Base-by-base conservation (phyloP, 2,329 filamentous ascomycete species). In the Rhytidhysteron rufulum region DNA sequence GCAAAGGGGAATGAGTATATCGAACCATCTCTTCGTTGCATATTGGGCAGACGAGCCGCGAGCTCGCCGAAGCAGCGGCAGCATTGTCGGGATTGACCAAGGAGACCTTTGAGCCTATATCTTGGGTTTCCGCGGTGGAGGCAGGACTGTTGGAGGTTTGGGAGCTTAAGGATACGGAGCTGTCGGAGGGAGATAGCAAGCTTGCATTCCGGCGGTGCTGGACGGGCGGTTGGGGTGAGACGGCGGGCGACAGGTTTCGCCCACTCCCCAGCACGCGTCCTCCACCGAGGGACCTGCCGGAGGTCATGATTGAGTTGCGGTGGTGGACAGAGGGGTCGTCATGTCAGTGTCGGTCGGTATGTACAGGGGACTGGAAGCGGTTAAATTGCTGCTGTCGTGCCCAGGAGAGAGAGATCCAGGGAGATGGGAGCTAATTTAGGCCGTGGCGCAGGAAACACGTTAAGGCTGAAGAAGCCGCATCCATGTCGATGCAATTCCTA, bases 1-100 rank as follows among this genome's bases (percentile, higher is more conserved):
- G 51, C 15, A 4, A 33, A 15, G 13, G 30, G 15, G 17, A 21
- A 13, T 21, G 24, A 43, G 13, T 29, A 15, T 22, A 22, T 8
- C 34, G 18, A 71, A 93, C 89, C 93, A 98, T 98, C 67, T 96
- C 90, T 69, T 97, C 94, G 54, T 83, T 89, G 68, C 93, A 98
- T 61, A 98, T 98, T n/a, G 93, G 93, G 65, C 93, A 98, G 40
- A 91, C 81, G 43, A 98, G 80, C 64, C 79, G 79, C 49, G 79
- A 79, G 51, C 77, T 79, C 40, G 80, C 70, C 38, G 80, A 76
- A 35, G 70, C 74, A 48, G 76, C 75, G 45, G 72, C 75, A 38
- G 76, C 71, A 54, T 72, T 67, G 30, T 73, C 73, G 46, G 74
- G 72, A 68, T 78, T 75, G 31, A 79, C 78, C 37, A 93, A 69